These are phyloP conservation scores for Diutina neorugosa DNA, from an alignment of 1,139 yeast species.

Conservation along the genomic window DNA sequence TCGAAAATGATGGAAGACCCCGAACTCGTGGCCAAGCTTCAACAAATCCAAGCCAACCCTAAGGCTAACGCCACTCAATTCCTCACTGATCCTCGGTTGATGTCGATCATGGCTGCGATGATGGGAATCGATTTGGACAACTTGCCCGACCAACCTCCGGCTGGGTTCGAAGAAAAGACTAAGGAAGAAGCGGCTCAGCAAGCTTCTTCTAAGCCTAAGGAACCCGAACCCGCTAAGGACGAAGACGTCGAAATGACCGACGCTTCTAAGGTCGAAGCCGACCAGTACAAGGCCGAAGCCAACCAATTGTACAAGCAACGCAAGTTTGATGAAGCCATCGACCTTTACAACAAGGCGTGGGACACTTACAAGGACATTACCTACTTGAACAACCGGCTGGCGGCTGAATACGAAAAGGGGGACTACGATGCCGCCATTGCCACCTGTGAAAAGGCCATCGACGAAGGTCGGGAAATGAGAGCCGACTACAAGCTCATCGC, in stretches of 20 bases:
- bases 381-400: constrained; percentile 90
- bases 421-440: constrained; percentile 75
- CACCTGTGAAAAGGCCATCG: constrained; percentile 76
- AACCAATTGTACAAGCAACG: constrained; percentile 77
- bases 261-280: constrained; percentile 47
- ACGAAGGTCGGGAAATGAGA: constrained; percentile 77
- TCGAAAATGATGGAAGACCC: constrained; percentile 84
- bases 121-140: constrained; percentile 67
- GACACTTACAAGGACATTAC: constrained; percentile 75
- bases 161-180: not conserved
- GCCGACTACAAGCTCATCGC: constrained; percentile 90
- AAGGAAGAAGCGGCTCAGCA: not conserved
- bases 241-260: constrained; percentile 27
- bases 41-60: constrained; percentile 61
- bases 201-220: not conserved
- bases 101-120: constrained; percentile 79
- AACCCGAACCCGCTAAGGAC: not conserved
- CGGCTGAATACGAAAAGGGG: constrained; percentile 94
- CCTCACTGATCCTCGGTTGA: constrained; percentile 71
- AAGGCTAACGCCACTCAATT: constrained; percentile 53
- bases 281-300: constrained; percentile 73
- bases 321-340: constrained; percentile 89
- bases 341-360: constrained; percentile 79
- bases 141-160: constrained; percentile 1
- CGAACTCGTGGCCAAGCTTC: constrained; percentile 59